Evolutionary conservation across 1,284 basidiomycete species (phyloP).

Genomic region (Amylostereum areolatum): DNA sequence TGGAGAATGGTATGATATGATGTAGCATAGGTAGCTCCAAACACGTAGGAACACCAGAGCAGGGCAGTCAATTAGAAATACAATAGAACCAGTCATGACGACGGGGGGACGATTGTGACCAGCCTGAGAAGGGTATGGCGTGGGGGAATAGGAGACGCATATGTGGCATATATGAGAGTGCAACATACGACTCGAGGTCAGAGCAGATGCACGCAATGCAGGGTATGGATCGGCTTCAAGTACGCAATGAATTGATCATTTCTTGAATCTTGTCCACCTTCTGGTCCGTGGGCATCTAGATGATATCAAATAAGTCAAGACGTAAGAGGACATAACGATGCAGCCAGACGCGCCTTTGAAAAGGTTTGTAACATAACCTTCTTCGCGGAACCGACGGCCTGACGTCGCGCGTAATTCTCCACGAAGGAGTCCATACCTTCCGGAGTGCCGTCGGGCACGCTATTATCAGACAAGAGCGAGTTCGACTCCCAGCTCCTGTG

Average conservation of each 20-base stretch:
- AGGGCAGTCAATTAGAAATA: too few relatives aligned
- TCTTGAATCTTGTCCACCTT: conserved; percentile 41
- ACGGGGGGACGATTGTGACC: too few relatives aligned
- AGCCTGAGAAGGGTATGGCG: too few relatives aligned
- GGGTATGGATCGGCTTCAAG: too few relatives aligned
- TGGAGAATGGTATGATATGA: too few relatives aligned
- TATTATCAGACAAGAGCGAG: background rate
- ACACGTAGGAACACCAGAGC: too few relatives aligned
- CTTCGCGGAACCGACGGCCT: conserved; percentile 31
- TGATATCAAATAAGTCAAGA: conserved; percentile 15
- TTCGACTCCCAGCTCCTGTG: background rate
- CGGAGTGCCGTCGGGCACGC: conserved; percentile 12
- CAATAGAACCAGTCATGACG: too few relatives aligned
- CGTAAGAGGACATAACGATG: conserved; percentile 2
- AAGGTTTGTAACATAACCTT: conserved; percentile 43
- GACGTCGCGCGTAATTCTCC: conserved; percentile 39
- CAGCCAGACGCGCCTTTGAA: conserved; percentile 34
- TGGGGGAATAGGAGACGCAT: too few relatives aligned
- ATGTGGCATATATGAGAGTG: too few relatives aligned
- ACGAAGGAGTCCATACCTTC: conserved; percentile 31
- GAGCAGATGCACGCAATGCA: too few relatives aligned
- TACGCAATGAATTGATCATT: conserved; percentile 13
- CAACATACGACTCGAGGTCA: too few relatives aligned
- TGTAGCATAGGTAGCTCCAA: too few relatives aligned
- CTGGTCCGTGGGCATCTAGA: conserved; percentile 47